Percentiles rank a stretch among this genome's conserved stretches.
Conservation (phyloP, 2,329 filamentous ascomycete genomes). For the Xylaria sp. region DNA sequence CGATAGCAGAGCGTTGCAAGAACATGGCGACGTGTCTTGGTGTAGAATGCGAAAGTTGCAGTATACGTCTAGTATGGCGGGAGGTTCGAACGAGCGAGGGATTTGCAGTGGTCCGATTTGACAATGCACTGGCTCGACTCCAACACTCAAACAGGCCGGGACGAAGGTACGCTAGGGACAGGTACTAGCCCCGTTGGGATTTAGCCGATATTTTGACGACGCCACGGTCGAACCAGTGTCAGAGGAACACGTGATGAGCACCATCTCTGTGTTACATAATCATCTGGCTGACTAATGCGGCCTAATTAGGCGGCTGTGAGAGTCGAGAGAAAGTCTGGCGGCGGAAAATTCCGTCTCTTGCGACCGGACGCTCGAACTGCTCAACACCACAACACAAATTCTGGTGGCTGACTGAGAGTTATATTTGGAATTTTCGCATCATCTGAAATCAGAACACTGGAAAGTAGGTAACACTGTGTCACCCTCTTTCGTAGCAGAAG, state of each 20-base stretch:
- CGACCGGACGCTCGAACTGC: too few species aligned
- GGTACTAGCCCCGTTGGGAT: slow-evolving; percentile 9
- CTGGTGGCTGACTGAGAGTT: too few species aligned
- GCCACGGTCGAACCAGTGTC: not conserved
- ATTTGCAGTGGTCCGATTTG: slow-evolving; percentile 47
- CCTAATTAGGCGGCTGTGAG: not conserved
- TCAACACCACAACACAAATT: too few species aligned
- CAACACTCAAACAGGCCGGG: slow-evolving; percentile 13
- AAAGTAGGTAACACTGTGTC: too few species aligned
- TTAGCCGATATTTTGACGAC: slow-evolving; percentile 21
- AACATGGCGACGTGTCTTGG: slow-evolving; percentile 46
- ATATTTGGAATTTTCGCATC: too few species aligned
- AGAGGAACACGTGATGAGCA: not conserved
- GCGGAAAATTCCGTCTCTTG: too few species aligned
- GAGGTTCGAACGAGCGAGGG: slow-evolving; percentile 28
- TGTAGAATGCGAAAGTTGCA: slow-evolving; percentile 10
- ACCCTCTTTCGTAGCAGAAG: too few species aligned
- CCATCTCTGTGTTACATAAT: not conserved
- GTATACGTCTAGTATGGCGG: slow-evolving; percentile 14
- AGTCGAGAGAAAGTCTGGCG: not conserved
- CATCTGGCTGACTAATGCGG: not conserved
- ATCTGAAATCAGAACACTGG: too few species aligned
- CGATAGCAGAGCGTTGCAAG: slow-evolving; percentile 57
- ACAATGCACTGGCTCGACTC: slow-evolving; percentile 17
- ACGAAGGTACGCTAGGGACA: slow-evolving; percentile 10